Conservation (phyloP, 371 early-diverging fungal genomes). For the Actinomortierella ambigua region DNA sequence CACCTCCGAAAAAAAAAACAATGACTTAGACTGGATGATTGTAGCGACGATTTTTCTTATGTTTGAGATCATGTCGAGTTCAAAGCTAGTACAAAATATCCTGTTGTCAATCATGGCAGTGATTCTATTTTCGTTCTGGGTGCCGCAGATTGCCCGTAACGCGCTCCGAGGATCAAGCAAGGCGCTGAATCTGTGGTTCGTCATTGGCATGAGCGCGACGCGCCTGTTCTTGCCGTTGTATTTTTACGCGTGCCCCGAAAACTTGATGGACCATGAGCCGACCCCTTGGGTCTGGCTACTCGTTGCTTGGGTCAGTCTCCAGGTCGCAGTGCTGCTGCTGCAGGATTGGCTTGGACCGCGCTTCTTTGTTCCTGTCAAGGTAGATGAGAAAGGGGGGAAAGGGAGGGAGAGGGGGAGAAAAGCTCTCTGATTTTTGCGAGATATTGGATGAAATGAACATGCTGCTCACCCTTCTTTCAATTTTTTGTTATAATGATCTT, state of each 20-base stretch:
- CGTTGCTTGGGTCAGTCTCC: slow-evolving; percentile 61
- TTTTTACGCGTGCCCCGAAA: slow-evolving; percentile 66
- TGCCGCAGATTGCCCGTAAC: slow-evolving; percentile 79
- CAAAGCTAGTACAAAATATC: slow-evolving; percentile 56
- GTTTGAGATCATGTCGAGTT: slow-evolving; percentile 65
- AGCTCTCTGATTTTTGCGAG: not conserved
- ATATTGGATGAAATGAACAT: too few relatives aligned
- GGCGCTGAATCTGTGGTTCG: slow-evolving; percentile 63
- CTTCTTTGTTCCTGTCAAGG: slow-evolving; percentile 74
- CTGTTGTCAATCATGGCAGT: slow-evolving; percentile 56
- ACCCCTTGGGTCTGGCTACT: slow-evolving; percentile 60
- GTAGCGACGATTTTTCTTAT: slow-evolving; percentile 67
- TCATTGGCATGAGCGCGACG: slow-evolving; percentile 65
- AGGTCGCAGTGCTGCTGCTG: slow-evolving; percentile 62
- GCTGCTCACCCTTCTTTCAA: not conserved
- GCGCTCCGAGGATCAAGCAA: slow-evolving; percentile 65
- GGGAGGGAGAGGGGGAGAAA: not conserved
- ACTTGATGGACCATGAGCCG: slow-evolving; percentile 57
- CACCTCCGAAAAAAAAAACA: too few relatives aligned
- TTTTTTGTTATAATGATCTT: not conserved
- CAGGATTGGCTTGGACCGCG: slow-evolving; percentile 78
- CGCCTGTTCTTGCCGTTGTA: slow-evolving; percentile 71
- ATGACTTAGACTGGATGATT: slow-evolving; percentile 60
- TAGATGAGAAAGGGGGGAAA: slow-evolving; percentile 20
- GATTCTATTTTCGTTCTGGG: slow-evolving; percentile 75